Evolutionary conservation across 257 asterid species (phyloP), one percentile per base, ranked within the genome.

Genomic region (Ballota nigra): DNA sequence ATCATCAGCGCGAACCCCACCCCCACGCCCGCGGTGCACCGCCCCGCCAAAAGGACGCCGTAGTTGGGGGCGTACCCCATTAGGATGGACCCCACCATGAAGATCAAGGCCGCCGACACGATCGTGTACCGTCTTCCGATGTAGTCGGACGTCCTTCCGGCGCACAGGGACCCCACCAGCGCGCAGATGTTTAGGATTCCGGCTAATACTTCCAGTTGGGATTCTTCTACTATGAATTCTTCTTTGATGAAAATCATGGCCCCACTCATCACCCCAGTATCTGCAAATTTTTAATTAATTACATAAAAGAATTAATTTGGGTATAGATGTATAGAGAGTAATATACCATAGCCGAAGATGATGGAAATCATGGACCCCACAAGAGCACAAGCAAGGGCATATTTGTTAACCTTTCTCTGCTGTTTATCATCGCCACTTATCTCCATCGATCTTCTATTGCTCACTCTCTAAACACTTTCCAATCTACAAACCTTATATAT

Each of bases 1-100:
- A 91, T 89, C 97, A 91, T 91, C 1, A 91, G 91, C 4, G 95
- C 96, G 56, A 89, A 91, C 12, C 97, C 97, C 1, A 91, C 96
- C 0, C 96, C 97, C 0, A 91, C 53, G 0, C 97, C 97, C 3
- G 97, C 92, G 0, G 76, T 62, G 80, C 92, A 85, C 20, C 97
- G 57, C 0, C 96, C 96, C 16, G 75, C 40, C 0, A 90, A 19
- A 1, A 90, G 85, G 52, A 85, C 78, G 6, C 34, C 78, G 55
- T 85, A 90, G 34, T 63, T 83, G 2, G 97, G 97, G 0, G 89
- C 76, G 13, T 82, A 86, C 0, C 91, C 93, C 97, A 90, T 90
- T 0, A 90, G 1, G n/a, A 88, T 70, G 0, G 97, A 86, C 0
- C 97, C 97, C 1, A 80, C 18, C 60, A 88, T 77, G 88, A 90